phyloP scores from a whole-genome alignment of 2,329 filamentous ascomycete species.

The Xylaria sp. region DNA sequence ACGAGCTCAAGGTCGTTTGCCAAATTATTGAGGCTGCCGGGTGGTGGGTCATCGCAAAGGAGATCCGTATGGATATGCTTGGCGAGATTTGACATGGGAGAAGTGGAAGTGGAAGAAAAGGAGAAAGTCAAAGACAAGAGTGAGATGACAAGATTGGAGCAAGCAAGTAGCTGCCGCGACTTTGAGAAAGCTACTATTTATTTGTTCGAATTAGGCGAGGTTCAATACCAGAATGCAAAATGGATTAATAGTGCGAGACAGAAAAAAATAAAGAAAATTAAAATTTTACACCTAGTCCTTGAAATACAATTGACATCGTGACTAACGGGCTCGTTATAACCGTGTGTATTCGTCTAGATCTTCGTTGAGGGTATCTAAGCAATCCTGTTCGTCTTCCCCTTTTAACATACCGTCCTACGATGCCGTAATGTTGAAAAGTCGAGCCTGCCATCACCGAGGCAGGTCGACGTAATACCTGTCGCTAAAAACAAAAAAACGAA shows the following conservation, averaged over 20 bases:
- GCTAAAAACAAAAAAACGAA: background rate
- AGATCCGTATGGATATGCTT: constrained; percentile 47
- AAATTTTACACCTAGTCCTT: background rate
- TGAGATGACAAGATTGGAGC: background rate
- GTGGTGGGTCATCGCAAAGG: constrained; percentile 56
- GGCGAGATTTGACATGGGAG: constrained; percentile 27
- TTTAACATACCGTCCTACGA: constrained; percentile 13
- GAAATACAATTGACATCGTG: background rate
- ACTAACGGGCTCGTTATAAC: background rate
- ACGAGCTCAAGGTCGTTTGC: constrained; percentile 74
- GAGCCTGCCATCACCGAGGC: background rate
- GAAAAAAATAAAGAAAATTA: background rate
- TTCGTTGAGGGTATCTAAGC: constrained; percentile 46
- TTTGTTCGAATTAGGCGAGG: constrained; percentile 17
- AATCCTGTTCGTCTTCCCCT: constrained; percentile 1
- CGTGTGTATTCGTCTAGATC: constrained; percentile 36
- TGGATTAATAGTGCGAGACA: constrained; percentile 3
- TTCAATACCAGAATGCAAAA: constrained; percentile 14
- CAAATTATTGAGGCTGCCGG: constrained; percentile 78
- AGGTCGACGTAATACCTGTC: background rate
- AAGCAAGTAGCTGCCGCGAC: background rate
- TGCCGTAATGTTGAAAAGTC: constrained; percentile 33
- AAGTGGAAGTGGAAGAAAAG: background rate
- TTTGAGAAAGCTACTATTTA: background rate
- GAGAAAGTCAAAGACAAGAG: background rate